Evolutionary conservation across 1,284 basidiomycete species (phyloP).

Genomic region (Ustilago loliicola): DNA sequence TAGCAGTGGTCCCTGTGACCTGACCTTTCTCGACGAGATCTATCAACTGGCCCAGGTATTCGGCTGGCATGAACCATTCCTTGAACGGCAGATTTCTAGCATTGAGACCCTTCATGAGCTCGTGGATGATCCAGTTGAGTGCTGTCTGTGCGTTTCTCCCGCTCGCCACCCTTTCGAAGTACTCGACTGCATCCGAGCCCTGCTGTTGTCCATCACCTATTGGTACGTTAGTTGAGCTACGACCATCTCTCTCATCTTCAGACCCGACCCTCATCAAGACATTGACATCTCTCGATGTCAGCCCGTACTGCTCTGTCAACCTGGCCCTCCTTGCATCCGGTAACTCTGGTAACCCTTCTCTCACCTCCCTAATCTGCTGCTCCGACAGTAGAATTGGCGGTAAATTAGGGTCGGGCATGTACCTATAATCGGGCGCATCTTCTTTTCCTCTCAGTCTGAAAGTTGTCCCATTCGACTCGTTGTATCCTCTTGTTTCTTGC

Average conservation of each 20-base stretch:
- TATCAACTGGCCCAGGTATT: constrained; percentile 82
- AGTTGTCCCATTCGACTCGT: constrained; percentile 85
- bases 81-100: constrained; percentile 51
- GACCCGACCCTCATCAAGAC: constrained; percentile 64
- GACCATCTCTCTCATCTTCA: constrained; percentile 59
- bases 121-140: constrained; percentile 80
- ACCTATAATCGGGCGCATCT: constrained; percentile 93
- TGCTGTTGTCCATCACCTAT: neutral
- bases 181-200: constrained; percentile 57
- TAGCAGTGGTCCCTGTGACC: constrained; percentile 75
- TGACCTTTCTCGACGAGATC: constrained; percentile 79
- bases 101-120: constrained; percentile 61
- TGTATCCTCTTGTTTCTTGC: constrained; percentile 92
- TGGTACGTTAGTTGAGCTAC: neutral
- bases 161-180: constrained; percentile 58
- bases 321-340: constrained; percentile 79
- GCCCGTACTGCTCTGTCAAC: constrained; percentile 74
- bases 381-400: constrained; percentile 77
- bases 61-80: constrained; percentile 64
- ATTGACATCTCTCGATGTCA: constrained; percentile 74
- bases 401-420: constrained; percentile 97
- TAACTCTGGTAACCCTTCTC: constrained; percentile 80
- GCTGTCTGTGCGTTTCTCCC: constrained; percentile 72
- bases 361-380: constrained; percentile 76
- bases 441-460: constrained; percentile 89